phyloP scores from a whole-genome alignment of 371 early-diverging fungal species.

The Rhizopus arrhizus region DNA sequence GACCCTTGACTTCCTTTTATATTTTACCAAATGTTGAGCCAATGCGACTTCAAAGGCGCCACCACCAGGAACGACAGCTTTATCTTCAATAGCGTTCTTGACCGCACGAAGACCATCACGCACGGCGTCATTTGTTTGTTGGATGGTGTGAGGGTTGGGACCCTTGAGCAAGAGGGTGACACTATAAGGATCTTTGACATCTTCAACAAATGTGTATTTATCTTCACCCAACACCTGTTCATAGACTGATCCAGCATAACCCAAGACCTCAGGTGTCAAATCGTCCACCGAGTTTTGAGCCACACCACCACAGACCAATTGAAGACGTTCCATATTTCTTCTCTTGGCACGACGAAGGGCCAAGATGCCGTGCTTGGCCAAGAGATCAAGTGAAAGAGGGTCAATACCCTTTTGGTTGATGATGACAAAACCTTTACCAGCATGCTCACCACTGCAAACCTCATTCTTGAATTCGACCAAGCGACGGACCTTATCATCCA shows the following conservation, averaged over 20 bases:
- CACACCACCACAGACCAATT: slow-evolving; percentile 95
- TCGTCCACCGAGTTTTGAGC: slow-evolving; percentile 99
- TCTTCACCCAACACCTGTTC: slow-evolving; percentile 99
- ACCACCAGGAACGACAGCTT: slow-evolving; percentile 92
- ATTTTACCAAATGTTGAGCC: slow-evolving; percentile 80
- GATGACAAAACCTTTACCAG: slow-evolving; percentile 91
- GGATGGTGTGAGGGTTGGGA: slow-evolving; percentile 94
- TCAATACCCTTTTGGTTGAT: slow-evolving; percentile 99
- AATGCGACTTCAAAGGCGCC: slow-evolving; percentile 95
- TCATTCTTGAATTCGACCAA: slow-evolving; percentile 96
- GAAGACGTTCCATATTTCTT: slow-evolving; percentile 99
- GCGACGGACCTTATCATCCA: slow-evolving; percentile 92
- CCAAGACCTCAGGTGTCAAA: slow-evolving; percentile 85
- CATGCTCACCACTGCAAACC: slow-evolving; percentile 79
- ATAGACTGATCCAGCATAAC: slow-evolving; percentile 94
- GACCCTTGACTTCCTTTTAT: slow-evolving; percentile 91
- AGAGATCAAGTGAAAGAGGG: slow-evolving; percentile 96
- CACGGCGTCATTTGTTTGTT: slow-evolving; percentile 96
- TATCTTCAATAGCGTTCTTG: slow-evolving; percentile 96
- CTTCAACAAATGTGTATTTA: slow-evolving; percentile 99
- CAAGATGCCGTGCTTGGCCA: slow-evolving; percentile 95
- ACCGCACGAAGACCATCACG: slow-evolving; percentile 98
- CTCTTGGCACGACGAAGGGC: slow-evolving; percentile 99
- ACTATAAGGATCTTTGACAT: slow-evolving; percentile 90
- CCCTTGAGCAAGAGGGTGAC: slow-evolving; percentile 98